Evolutionary conservation across 1,284 basidiomycete genomes (phyloP).

Genomic region (Ceratorhiza oryzae-sativae): DNA sequence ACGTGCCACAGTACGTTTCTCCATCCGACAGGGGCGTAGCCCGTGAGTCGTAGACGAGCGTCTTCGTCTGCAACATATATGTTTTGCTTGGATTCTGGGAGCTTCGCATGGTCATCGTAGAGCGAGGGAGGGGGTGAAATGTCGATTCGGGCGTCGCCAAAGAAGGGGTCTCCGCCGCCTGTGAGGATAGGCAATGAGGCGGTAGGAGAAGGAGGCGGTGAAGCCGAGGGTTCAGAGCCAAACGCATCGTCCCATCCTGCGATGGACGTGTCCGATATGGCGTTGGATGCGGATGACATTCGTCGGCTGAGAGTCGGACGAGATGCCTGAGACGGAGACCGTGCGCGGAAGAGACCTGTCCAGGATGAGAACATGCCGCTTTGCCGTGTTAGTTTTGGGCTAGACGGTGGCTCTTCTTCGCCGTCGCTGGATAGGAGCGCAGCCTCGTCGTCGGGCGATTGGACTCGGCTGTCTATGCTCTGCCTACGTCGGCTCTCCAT

Average conservation of each 20-base stretch:
- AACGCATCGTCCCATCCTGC: conserved; percentile 46
- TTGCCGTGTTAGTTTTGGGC: conserved; percentile 60
- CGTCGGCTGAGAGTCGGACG: conserved; percentile 47
- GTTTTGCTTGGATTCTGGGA: conserved; percentile 80
- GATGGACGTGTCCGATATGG: conserved; percentile 41
- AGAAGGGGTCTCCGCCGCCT: conserved; percentile 68
- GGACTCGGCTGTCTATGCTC: conserved; percentile 59
- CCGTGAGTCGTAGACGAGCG: conserved; percentile 84
- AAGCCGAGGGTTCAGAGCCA: conserved; percentile 53
- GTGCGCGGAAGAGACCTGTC: conserved; percentile 76
- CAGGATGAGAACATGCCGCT: conserved; percentile 64
- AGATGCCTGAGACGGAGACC: conserved; percentile 61
- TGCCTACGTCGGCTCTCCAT: conserved; percentile 49
- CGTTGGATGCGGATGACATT: conserved; percentile 44
- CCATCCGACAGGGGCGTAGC: conserved; percentile 77
- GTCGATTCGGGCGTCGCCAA: conserved; percentile 79
- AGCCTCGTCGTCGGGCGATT: conserved; percentile 24
- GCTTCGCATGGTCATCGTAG: conserved; percentile 54
- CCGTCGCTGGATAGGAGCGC: conserved; percentile 43
- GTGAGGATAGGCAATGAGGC: conserved; percentile 69
- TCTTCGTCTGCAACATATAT: conserved; percentile 94
- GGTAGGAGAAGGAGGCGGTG: conserved; percentile 63
- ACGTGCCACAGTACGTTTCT: conserved; percentile 76
- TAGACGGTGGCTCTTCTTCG: conserved; percentile 62
- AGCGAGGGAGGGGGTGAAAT: conserved; percentile 67